Evolutionary conservation across 371 early-diverging fungal genomes (phyloP).

Genomic region (Funneliformis caledonium): DNA sequence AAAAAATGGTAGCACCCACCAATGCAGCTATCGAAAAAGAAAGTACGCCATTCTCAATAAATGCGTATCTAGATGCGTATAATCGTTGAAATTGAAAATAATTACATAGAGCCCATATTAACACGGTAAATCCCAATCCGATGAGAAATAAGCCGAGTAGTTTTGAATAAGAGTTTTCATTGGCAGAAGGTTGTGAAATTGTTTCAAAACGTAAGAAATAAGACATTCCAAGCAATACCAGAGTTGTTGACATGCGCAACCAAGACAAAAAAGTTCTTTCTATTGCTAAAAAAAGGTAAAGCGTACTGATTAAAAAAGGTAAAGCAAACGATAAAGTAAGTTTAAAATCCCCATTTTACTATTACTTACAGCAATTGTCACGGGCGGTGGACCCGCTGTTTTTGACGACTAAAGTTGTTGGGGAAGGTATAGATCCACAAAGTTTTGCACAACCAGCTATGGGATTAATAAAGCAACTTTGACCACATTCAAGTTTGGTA

Average conservation of each 20-base stretch:
- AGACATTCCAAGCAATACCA: neutral
- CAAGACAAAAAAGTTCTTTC: constrained; percentile 26
- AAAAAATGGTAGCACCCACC: neutral
- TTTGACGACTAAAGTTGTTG: neutral
- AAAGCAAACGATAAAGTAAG: neutral
- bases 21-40: neutral
- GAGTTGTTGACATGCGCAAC: neutral
- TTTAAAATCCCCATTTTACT: too few relatives aligned
- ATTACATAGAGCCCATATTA: neutral
- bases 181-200: neutral
- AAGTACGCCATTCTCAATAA: neutral
- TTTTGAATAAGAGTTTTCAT: neutral
- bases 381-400: neutral
- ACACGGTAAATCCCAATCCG: neutral
- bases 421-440: neutral
- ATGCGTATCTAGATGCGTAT: neutral
- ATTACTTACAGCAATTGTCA: neutral
- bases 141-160: neutral
- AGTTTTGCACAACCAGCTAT: too few relatives aligned
- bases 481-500: neutral
- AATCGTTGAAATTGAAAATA: constrained; percentile 18
- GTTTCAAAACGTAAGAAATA: neutral
- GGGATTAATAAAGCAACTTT: neutral
- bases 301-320: neutral
- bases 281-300: neutral